Conservation (phyloP, 441 rosid genomes). For the Croton setiger region DNA sequence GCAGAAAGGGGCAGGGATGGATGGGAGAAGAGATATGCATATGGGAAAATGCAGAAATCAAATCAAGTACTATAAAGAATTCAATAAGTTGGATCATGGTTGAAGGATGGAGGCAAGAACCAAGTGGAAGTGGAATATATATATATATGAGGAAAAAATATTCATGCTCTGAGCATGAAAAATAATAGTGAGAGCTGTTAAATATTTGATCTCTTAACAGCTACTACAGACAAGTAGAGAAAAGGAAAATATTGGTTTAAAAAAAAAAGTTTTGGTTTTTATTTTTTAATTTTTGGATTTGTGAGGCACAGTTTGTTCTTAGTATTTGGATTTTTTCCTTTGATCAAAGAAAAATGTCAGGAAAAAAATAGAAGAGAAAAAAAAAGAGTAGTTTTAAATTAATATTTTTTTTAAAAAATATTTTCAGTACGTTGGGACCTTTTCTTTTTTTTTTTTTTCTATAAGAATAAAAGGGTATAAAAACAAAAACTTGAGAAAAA, state of each 20-base stretch:
- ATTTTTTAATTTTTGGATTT: slow-evolving; percentile 9
- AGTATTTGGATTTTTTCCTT: slow-evolving; percentile 10
- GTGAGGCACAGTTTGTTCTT: slow-evolving; percentile 23
- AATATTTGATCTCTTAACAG: slow-evolving; percentile 54
- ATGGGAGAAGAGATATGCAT: background rate
- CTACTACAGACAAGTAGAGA: slow-evolving; percentile 20
- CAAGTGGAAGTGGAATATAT: background rate
- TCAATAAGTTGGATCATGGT: slow-evolving; percentile 35
- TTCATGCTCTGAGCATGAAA: slow-evolving; percentile 36
- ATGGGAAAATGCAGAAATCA: slow-evolving; percentile 1
- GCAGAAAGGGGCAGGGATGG: background rate
- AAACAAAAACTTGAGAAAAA: too few relatives aligned
- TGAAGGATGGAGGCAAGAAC: slow-evolving; percentile 20
- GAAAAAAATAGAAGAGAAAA: background rate
- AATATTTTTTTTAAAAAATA: background rate
- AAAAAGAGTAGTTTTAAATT: background rate
- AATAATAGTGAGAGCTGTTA: slow-evolving; percentile 40
- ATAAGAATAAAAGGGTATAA: background rate
- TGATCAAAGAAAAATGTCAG: background rate
- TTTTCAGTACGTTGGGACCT: background rate
- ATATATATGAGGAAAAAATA: background rate
- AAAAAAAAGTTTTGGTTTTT: slow-evolving; percentile 1
- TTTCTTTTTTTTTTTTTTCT: too few relatives aligned
- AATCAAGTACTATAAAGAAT: background rate
- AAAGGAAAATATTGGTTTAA: slow-evolving; percentile 12